Percentiles rank a stretch among this genome's conserved stretches.
phyloP scores from a whole-genome alignment of 257 asterid genomes.

The Scutellaria barbata region DNA sequence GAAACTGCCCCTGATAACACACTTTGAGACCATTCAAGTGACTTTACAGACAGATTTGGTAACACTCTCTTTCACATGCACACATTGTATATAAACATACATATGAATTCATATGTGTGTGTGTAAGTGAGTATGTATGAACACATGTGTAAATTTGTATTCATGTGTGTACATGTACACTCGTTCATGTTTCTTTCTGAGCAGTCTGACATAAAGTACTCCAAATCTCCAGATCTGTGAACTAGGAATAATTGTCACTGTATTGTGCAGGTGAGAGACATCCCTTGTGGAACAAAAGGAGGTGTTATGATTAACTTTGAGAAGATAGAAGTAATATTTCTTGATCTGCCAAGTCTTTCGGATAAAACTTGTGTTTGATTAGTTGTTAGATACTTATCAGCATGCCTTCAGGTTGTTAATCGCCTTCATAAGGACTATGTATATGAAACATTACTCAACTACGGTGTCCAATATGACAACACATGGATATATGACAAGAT shows the following conservation, averaged over 20 bases:
- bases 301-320: slow-evolving; percentile 96
- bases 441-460: slow-evolving; percentile 74
- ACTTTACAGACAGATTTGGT: slow-evolving; percentile 99
- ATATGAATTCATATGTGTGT: not conserved
- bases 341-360: slow-evolving; percentile 23
- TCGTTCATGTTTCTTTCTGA: not conserved
- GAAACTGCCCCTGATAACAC: slow-evolving; percentile 85
- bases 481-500: slow-evolving; percentile 99
- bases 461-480: slow-evolving; percentile 92
- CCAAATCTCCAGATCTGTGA: slow-evolving; percentile 7
- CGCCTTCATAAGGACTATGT: slow-evolving; percentile 87
- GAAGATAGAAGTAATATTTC: slow-evolving; percentile 78
- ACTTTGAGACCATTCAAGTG: slow-evolving; percentile 97
- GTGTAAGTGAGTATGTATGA: not conserved
- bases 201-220: slow-evolving; percentile 20
- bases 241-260: slow-evolving; percentile 13
- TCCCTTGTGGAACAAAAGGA: slow-evolving; percentile 99
- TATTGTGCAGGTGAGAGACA: slow-evolving; percentile 85
- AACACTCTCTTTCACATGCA: slow-evolving; percentile 23
- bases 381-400: slow-evolving; percentile 28
- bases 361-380: slow-evolving; percentile 12
- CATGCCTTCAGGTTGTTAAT: slow-evolving; percentile 79
- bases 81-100: not conserved
- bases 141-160: not conserved
- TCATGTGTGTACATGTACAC: not conserved